phyloP scores from a whole-genome alignment of 257 asterid genomes.

The Scutellaria galericulata region DNA sequence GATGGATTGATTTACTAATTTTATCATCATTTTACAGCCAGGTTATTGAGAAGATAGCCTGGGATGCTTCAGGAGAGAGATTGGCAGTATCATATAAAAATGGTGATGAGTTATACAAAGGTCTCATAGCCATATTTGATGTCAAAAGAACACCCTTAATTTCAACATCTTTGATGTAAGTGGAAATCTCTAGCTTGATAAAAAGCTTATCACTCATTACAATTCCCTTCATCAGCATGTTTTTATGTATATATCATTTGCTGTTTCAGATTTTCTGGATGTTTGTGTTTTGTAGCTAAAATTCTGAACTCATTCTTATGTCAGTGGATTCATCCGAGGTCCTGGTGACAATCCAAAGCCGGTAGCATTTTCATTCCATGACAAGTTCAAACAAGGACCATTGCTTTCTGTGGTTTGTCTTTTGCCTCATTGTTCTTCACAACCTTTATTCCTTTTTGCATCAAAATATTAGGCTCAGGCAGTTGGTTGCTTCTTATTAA shows the following conservation, averaged over 20 bases:
- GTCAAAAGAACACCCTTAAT: constrained; percentile 85
- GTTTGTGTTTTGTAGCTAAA: constrained; percentile 19
- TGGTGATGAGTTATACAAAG: constrained; percentile 82
- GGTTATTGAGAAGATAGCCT: constrained; percentile 86
- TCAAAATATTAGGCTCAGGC: constrained; percentile 5
- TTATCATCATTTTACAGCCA: constrained; percentile 47
- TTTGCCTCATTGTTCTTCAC: constrained; percentile 9
- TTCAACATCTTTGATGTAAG: constrained; percentile 88
- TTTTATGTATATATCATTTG: neutral
- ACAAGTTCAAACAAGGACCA: constrained; percentile 92
- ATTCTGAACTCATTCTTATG: constrained; percentile 16
- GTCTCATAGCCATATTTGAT: constrained; percentile 89
- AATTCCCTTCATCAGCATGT: neutral
- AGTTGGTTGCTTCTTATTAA: constrained; percentile 6
- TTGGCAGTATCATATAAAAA: constrained; percentile 81
- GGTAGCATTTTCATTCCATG: constrained; percentile 79
- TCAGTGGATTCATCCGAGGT: constrained; percentile 96
- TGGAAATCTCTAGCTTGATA: constrained; percentile 27
- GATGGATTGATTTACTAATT: constrained; percentile 20
- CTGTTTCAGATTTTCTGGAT: constrained; percentile 7
- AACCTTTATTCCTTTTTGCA: constrained; percentile 3
- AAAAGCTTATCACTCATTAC: neutral
- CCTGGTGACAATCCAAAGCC: constrained; percentile 95
- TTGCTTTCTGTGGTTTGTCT: constrained; percentile 94
- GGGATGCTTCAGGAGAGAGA: constrained; percentile 99